A percentile compares a stretch with the other conserved stretches of the same genome.
These are phyloP conservation scores for Calonectria crousiana DNA, from an alignment of 2,329 filamentous ascomycete species.

Conservation along the genomic window DNA sequence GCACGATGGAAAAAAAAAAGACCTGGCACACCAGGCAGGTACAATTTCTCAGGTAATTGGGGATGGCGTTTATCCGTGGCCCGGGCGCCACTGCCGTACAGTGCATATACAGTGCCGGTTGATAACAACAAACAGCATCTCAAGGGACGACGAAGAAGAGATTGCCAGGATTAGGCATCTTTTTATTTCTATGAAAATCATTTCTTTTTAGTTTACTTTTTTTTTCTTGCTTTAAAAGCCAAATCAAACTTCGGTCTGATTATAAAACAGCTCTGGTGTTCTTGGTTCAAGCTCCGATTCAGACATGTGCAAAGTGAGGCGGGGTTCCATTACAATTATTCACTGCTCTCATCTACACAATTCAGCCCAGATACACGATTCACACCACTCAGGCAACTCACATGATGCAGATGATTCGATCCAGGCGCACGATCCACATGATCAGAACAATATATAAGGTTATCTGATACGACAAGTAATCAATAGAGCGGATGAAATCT, in stretches of 20 bases:
- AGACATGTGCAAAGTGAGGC: not conserved
- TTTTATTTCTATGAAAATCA: not conserved
- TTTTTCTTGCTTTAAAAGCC: not conserved
- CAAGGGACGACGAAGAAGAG: not conserved
- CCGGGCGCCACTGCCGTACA: not conserved
- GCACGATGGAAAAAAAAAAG: constrained; percentile 4
- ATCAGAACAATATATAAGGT: too few relatives aligned
- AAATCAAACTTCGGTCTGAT: not conserved
- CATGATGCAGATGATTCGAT: too few relatives aligned
- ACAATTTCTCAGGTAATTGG: not conserved
- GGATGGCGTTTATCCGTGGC: not conserved
- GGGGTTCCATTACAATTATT: too few relatives aligned
- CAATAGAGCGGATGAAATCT: too few relatives aligned
- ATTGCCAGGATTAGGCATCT: not conserved
- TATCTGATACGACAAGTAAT: too few relatives aligned
- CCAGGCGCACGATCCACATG: too few relatives aligned
- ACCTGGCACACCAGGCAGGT: not conserved
- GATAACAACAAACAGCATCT: constrained; percentile 1
- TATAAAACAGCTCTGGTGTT: not conserved
- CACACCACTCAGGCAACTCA: too few relatives aligned
- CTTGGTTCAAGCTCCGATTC: not conserved
- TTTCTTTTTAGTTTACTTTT: not conserved
- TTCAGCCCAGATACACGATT: too few relatives aligned
- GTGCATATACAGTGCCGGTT: not conserved
- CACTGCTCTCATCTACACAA: too few relatives aligned